phyloP scores from a whole-genome alignment of 176 grass and related monocot genomes.

The Pharus latifolius region DNA sequence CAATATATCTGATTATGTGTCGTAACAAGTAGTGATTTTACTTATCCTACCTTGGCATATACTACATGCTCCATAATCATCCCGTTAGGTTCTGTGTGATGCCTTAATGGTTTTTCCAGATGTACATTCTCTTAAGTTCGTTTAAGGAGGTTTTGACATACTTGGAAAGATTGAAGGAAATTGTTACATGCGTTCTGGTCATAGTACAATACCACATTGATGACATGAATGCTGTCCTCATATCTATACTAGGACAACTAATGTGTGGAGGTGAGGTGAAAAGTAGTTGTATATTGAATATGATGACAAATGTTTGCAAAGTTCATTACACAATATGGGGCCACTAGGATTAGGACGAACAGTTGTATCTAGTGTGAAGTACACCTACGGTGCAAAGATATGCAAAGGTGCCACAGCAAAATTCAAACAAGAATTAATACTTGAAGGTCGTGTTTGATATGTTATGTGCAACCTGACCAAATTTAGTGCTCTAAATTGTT shows the following conservation, averaged over 20 bases:
- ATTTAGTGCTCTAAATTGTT: no score
- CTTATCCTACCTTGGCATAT: not conserved
- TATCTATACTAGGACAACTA: not conserved
- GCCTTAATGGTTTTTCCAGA: not conserved
- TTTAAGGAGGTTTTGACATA: not conserved
- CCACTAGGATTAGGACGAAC: no score
- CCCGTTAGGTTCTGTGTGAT: not conserved
- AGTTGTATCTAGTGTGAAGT: no score
- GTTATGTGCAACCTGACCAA: no score
- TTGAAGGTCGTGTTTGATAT: no score
- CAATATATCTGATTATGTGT: no score
- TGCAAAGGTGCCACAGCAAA: no score
- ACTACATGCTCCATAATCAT: not conserved
- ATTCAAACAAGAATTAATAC: no score
- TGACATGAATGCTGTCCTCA: not conserved
- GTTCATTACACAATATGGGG: no score
- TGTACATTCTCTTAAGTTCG: not conserved
- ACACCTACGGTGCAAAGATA: no score
- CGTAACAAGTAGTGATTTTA: not conserved
- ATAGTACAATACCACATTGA: not conserved
- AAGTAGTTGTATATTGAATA: not conserved
- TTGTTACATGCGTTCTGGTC: not conserved
- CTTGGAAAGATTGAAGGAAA: not conserved
- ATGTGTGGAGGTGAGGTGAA: not conserved
- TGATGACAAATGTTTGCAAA: not conserved